Percentiles rank a stretch among this genome's conserved stretches.
Conservation (phyloP, 768 basidiomycete species). For the Leccinum barrowsii region DNA sequence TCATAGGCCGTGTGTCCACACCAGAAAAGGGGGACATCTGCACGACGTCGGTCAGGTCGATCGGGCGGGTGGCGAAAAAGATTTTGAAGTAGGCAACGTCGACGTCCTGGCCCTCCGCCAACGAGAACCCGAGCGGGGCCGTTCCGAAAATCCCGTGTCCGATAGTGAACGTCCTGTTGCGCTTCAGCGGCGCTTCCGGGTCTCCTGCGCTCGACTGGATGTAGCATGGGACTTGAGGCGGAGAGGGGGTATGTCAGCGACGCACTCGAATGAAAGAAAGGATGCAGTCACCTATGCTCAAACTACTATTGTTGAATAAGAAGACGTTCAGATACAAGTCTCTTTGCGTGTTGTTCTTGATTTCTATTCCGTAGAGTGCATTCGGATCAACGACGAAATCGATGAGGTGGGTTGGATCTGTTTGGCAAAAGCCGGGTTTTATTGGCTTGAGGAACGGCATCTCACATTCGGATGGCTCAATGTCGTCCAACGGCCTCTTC, state of each 20-base stretch:
- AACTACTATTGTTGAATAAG: neutral
- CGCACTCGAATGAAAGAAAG: neutral
- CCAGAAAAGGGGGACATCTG: conserved; percentile 14
- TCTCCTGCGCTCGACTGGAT: neutral
- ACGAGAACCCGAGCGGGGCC: neutral
- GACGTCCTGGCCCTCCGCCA: neutral
- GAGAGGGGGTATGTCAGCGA: neutral
- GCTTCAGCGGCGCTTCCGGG: neutral
- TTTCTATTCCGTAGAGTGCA: neutral
- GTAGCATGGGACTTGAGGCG: neutral
- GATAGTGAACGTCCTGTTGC: neutral
- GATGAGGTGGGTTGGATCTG: neutral
- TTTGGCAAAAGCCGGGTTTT: neutral
- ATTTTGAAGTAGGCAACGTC: neutral
- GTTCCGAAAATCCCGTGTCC: neutral
- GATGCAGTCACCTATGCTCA: neutral
- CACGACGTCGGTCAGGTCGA: neutral
- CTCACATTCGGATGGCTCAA: neutral
- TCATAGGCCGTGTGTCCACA: neutral
- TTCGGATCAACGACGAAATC: neutral
- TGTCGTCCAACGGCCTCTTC: neutral
- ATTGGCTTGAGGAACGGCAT: neutral
- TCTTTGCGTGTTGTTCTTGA: conserved; percentile 7
- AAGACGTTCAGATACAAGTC: neutral
- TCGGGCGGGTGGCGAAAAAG: neutral